Evolutionary conservation across 2,329 filamentous ascomycete species (phyloP), one percentile per base, ranked within the genome.

Genomic region (Sarocladium kiliense): DNA sequence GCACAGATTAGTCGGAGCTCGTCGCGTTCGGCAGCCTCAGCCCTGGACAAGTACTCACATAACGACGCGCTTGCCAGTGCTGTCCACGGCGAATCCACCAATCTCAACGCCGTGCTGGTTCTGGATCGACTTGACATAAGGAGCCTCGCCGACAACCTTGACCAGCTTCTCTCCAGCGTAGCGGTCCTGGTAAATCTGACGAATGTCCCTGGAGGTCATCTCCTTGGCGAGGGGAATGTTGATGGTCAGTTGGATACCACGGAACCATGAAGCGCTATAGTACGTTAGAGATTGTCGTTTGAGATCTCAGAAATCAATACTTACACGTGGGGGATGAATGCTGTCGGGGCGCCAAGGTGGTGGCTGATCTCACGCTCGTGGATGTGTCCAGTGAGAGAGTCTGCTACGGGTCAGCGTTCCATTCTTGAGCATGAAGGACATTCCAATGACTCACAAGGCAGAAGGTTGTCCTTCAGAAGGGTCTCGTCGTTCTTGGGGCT

Each of bases 81-180:
- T 90, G 74, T 97, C 88, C 37, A 97, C 91, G n/a, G 90, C 91
- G 65, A 97, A 97, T 0, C 89, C 92, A 57, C 94, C 94, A 70
- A 99, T 91, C 75, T 97, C 92, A 3, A 96, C 87, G 21, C 89
- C 88, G 68, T 97, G 93, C 75, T 87, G 89, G 60, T 88, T 85
- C 62, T 83, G 83, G 64, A 97, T 97, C 62, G 85, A 77, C 75
- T 91, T 95, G 56, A 97, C 93, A 11, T 86, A 76, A 2, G 93
- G 94, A 0, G 89, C 82, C 71, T 97, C 93, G 54, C 93, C 93
- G 3, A 89, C 82, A 19, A 97, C 84, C 80, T 94, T 96, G 68
- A 99, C 87, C 16, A 99, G 85, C 74, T 91, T 93, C 80, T 97
- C 94, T 53, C 92, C 92, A 5, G 93, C 93, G 66, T 96, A 99